phyloP scores from a whole-genome alignment of 148 eudicot genomes.

The Camellia lanceoleosa region DNA sequence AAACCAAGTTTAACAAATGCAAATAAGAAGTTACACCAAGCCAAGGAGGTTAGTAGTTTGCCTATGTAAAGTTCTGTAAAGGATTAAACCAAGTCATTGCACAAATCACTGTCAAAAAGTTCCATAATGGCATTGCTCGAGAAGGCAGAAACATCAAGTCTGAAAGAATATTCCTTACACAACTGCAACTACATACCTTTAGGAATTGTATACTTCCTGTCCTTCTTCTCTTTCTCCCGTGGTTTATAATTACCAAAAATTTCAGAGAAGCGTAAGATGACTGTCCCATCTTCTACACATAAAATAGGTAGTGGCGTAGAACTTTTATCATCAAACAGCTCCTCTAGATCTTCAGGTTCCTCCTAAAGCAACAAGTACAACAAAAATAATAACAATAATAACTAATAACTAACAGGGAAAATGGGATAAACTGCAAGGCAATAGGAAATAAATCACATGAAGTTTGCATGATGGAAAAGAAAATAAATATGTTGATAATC shows the following conservation, averaged over 20 bases:
- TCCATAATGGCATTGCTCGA: background rate
- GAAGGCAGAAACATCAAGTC: background rate
- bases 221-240: constrained; percentile 60
- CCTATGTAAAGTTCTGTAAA: background rate
- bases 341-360: constrained; percentile 36
- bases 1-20: constrained; percentile 1
- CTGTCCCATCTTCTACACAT: constrained; percentile 71
- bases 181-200: constrained; percentile 46
- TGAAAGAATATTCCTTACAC: background rate
- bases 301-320: constrained; percentile 62
- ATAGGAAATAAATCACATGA: background rate
- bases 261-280: constrained; percentile 87
- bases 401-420: constrained; percentile 2
- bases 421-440: background rate
- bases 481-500: too few relatives aligned
- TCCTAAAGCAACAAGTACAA: constrained; percentile 40
- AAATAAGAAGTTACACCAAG: background rate
- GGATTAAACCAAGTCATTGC: background rate
- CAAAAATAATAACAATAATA: background rate
- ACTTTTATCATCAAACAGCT: constrained; percentile 32
- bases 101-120: background rate
- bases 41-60: background rate
- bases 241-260: constrained; percentile 84
- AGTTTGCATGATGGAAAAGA: background rate
- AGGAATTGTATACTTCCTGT: constrained; percentile 45